A percentile compares a stretch with the other conserved stretches of the same genome.
Conservation (phyloP, 768 basidiomycete species). For the Tricholoma saponaceum region DNA sequence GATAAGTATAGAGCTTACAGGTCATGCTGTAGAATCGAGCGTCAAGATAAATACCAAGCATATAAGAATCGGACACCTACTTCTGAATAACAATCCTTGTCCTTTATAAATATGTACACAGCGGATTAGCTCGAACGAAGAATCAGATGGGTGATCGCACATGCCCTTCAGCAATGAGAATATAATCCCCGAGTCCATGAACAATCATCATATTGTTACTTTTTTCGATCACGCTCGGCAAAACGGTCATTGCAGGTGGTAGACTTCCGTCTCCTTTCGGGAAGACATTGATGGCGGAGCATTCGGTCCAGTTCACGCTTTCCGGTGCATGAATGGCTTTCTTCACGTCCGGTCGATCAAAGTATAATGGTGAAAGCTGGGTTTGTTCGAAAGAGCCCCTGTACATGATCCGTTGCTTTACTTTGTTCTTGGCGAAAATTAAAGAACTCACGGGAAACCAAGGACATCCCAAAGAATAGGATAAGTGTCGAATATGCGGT, state of each 20-base stretch:
- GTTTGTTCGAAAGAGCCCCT: conserved; percentile 53
- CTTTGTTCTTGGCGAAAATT: background rate
- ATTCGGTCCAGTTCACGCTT: conserved; percentile 59
- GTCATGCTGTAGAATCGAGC: conserved; percentile 33
- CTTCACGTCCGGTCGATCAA: conserved; percentile 67
- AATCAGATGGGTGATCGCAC: conserved; percentile 12
- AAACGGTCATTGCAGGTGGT: conserved; percentile 59
- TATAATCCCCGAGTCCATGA: conserved; percentile 71
- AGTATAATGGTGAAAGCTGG: conserved; percentile 62
- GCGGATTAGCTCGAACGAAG: background rate
- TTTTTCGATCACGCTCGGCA: conserved; percentile 76
- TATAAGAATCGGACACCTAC: conserved; percentile 28
- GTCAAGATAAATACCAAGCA: background rate
- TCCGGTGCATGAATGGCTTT: conserved; percentile 65
- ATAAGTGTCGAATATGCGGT: conserved; percentile 73
- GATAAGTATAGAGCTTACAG: conserved; percentile 20
- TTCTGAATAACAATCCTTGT: conserved; percentile 63
- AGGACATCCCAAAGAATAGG: conserved; percentile 78
- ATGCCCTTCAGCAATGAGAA: conserved; percentile 72
- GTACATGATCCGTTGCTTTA: background rate
- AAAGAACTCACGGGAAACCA: conserved; percentile 61
- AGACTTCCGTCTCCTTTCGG: conserved; percentile 55
- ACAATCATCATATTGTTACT: conserved; percentile 62
- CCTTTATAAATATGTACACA: conserved; percentile 23
- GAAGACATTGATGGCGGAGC: conserved; percentile 59